A percentile compares a stretch with the other conserved stretches of the same genome.
Evolutionary conservation across 805 yeast genomes (phyloP).

Genomic region (Hanseniaspora occidentalis): DNA sequence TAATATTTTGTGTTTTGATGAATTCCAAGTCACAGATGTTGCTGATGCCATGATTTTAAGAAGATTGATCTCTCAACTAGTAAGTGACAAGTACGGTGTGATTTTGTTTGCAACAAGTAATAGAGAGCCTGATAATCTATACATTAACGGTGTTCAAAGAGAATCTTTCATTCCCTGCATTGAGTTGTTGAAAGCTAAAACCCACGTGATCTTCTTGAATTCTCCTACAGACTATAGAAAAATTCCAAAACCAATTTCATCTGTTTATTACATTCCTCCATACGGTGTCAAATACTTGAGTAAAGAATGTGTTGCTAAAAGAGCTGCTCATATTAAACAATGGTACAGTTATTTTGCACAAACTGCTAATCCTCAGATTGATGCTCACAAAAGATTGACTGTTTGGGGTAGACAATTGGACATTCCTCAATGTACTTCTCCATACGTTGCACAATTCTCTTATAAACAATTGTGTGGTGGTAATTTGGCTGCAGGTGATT

Average conservation of each 20-base stretch:
- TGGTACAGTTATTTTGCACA: constrained; percentile 80
- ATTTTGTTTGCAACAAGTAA: constrained; percentile 89
- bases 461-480: constrained; percentile 78
- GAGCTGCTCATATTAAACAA: constrained; percentile 47
- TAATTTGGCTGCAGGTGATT: constrained; percentile 90
- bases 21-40: constrained; percentile 95
- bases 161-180: constrained; percentile 89
- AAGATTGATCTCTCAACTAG: constrained; percentile 51
- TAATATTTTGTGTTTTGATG: constrained; percentile 85
- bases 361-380: constrained; percentile 28
- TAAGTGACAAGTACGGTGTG: constrained; percentile 68
- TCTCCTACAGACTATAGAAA: constrained; percentile 93
- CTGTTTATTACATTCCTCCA: constrained; percentile 65
- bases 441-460: constrained; percentile 78
- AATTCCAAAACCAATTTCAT: constrained; percentile 68
- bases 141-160: constrained; percentile 89
- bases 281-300: constrained; percentile 46
- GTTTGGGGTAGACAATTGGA: constrained; percentile 83
- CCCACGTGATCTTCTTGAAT: constrained; percentile 67
- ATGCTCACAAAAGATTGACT: constrained; percentile 22
- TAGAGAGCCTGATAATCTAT: constrained; percentile 87
- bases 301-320: constrained; percentile 35
- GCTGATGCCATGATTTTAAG: constrained; percentile 97
- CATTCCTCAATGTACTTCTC: constrained; percentile 68
- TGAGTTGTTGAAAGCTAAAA: constrained; percentile 55